Evolutionary conservation across 768 basidiomycete species (phyloP).

Genomic region (Chalciporus pseudorubinellus): DNA sequence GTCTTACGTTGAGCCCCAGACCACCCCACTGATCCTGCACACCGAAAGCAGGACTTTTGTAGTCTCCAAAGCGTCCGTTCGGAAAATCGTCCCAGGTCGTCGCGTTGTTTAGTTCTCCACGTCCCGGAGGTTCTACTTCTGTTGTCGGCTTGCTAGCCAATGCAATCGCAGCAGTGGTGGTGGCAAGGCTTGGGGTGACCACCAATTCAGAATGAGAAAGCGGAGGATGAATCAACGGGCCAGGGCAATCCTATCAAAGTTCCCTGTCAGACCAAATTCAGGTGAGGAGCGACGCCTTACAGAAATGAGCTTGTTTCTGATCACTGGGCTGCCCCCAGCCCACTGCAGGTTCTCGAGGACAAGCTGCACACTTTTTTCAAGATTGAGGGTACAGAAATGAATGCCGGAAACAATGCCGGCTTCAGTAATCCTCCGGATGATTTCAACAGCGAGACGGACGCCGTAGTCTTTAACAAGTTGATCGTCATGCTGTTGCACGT

Average conservation of each 20-base stretch:
- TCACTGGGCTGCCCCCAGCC: constrained; percentile 45
- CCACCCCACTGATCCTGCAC: constrained; percentile 76
- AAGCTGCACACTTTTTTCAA: constrained; percentile 90
- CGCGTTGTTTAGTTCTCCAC: constrained; percentile 74
- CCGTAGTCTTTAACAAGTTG: constrained; percentile 93
- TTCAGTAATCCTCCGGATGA: constrained; percentile 59
- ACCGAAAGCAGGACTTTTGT: constrained; percentile 95
- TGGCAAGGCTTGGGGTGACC: constrained; percentile 65
- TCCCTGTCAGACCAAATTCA: background rate
- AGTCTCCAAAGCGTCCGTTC: constrained; percentile 97
- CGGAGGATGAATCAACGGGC: constrained; percentile 28
- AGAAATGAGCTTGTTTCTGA: constrained; percentile 65
- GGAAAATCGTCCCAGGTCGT: constrained; percentile 95
- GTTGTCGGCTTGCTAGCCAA: constrained; percentile 48
- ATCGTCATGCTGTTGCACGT: constrained; percentile 74
- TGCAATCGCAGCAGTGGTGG: constrained; percentile 56
- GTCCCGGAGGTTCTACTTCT: constrained; percentile 55
- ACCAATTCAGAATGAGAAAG: constrained; percentile 38
- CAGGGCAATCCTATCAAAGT: constrained; percentile 40
- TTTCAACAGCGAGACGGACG: constrained; percentile 78
- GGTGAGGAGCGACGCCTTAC: constrained; percentile 36
- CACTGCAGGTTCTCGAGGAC: constrained; percentile 80
- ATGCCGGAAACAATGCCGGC: constrained; percentile 68
- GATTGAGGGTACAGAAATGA: constrained; percentile 95
- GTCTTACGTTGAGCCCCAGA: constrained; percentile 53